Base-by-base conservation (phyloP, 2,329 filamentous ascomycete genomes). In the Thelonectria olida region DNA sequence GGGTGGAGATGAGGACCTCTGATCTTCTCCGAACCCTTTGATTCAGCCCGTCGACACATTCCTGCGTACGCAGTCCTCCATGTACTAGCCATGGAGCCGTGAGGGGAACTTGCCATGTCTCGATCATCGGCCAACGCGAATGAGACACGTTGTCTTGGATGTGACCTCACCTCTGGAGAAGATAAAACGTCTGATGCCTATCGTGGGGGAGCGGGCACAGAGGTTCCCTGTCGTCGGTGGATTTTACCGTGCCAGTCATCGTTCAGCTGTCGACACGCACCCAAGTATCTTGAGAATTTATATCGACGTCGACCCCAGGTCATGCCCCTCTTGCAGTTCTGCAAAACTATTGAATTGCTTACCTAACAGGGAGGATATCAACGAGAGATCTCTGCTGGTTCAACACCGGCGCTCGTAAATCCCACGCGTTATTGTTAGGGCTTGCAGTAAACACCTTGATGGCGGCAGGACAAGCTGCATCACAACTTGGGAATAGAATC, bases 391-490 rank as follows among this genome's bases (percentile, higher is more conserved):
- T 41, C 38, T 41, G 38, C 17, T 34, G 28, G 39, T 23, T 20
- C 19, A n/a, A n/a, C n/a, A n/a, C n/a, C n/a, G n/a, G n/a, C 22
- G 28, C 31, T 34, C 31, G 31, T 34, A 34, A 7, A 45, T 45
- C 15, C 15, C 10, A n/a, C 42, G 22, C 39, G 7, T n/a, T n/a
- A 8, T 23, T 19, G 10, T 31, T 31, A 22, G 36, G 9, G 44
- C 31, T 23, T 58, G 34, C 51, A 45, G 28, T 53, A 51, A 48
- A 42, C 52, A 67, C 64, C 64, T 39, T 61, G 62, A 63, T 63
- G 60, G 64, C 54, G 38, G 54, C 57, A 61, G 42, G 27, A 55
- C 51, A 19, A 38, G 36, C 38, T 38, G 44, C 49, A 50, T 58
- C 58, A 25, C 55, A 38, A 27, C 27, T 41, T 59, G n/a, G 41